A percentile compares a stretch with the other conserved stretches of the same genome.
These are phyloP conservation scores for Zasmidium angulare DNA, from an alignment of 2,329 filamentous ascomycete genomes.

Conservation along the genomic window DNA sequence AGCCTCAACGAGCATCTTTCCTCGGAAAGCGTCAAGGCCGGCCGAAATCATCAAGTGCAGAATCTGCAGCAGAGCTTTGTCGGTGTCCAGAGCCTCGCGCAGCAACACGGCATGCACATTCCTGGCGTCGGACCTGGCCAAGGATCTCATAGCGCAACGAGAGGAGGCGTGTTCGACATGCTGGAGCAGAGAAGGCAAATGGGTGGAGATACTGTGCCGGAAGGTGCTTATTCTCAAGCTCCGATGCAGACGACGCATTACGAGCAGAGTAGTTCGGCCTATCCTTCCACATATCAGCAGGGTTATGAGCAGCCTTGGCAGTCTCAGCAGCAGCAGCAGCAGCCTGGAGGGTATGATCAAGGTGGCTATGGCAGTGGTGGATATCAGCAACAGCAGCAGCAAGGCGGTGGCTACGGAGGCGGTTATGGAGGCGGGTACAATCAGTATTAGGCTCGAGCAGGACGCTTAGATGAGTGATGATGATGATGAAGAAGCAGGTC, in stretches of 20 bases:
- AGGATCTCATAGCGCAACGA: constrained; percentile 26
- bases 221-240: constrained; percentile 24
- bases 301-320: constrained; percentile 37
- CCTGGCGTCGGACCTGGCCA: constrained; percentile 21
- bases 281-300: constrained; percentile 36
- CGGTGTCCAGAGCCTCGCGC: constrained; percentile 26
- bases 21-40: constrained; percentile 77
- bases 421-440: constrained; percentile 19
- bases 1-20: constrained; percentile 74
- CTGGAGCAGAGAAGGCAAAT: constrained; percentile 15
- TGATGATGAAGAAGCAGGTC: too few species aligned
- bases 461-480: too few species aligned
- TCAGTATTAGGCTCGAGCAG: constrained; percentile 13
- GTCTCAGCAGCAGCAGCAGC: constrained; percentile 20
- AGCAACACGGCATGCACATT: constrained; percentile 15
- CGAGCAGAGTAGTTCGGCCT: constrained; percentile 29
- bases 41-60: constrained; percentile 68
- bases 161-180: constrained; percentile 33
- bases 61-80: constrained; percentile 27
- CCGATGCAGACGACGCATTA: constrained; percentile 30
- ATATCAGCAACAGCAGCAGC: constrained; percentile 21
- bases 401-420: constrained; percentile 21
- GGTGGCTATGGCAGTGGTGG: constrained; percentile 22
- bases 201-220: constrained; percentile 7
- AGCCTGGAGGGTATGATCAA: constrained; percentile 20